Base-by-base conservation (phyloP, 805 yeast genomes). In the Candida dendrica region DNA sequence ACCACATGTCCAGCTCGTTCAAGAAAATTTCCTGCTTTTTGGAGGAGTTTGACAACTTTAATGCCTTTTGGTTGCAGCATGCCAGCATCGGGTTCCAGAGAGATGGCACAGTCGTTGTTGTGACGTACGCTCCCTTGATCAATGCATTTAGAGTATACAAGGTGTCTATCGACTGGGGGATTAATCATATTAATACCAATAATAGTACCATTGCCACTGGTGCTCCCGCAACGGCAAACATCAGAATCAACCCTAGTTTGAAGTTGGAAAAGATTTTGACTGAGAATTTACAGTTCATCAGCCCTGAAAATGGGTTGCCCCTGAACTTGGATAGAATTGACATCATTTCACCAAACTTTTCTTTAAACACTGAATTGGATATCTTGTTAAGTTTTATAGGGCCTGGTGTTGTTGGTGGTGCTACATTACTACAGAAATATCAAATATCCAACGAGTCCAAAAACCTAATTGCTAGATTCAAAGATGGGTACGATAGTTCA, bases 1-100 rank as follows among this genome's bases (percentile, higher is more conserved):
- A 48, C 14, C 77, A 79, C 16, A 80, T 74, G 45, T 80, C 74
- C 49, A 69, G 78, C 17, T 85, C 79, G 44, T 81, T 77, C 52
- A 66, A 66, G 45, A 71, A 69, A 46, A 47, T 64, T 2, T 44
- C 64, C 4, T 37, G 55, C 2, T 40, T 34, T 9, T 48, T 75
- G 19, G 71, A 66, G 9, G 57, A 36, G 11, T 49, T 40, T 15
- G 57, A 50, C 14, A 44, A 50, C 1, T 20, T 55, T 4, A 41
- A 58, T 26, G 32, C 37, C 5, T 20, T 33, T 9, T 50, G 58
- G 51, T 43, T 71, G 1, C 46, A 57, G 4, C 54, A 60, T 34
- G 67, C 81, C 0, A 63, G 77, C 11, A 68, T 81, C 45, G 85
- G 82, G 1, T 78, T 74, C 49, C 53, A 65, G 7, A 61, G 70